phyloP scores from a whole-genome alignment of 495 filamentous ascomycete genomes.

The Echria macrotheca region DNA sequence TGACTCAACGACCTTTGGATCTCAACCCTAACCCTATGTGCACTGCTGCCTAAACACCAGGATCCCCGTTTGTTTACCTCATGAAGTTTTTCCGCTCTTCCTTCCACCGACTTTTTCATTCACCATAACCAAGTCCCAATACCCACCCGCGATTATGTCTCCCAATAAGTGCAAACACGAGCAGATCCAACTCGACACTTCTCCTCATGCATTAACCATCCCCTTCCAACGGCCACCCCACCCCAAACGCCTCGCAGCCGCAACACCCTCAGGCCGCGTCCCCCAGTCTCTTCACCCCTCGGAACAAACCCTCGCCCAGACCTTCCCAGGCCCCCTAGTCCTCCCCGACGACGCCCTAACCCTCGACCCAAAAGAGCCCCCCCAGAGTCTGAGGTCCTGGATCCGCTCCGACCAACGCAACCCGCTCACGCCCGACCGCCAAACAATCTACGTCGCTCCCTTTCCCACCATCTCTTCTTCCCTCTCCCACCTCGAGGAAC shows the following conservation, averaged over 20 bases:
- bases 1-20: too few species aligned
- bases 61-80: too few species aligned
- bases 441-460: constrained; percentile 50
- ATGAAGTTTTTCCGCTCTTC: too few species aligned
- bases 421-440: constrained; percentile 39
- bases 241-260: constrained; percentile 16
- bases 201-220: constrained; percentile 24
- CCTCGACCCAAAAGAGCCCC: constrained; percentile 46
- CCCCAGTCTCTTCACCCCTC: not conserved
- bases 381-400: constrained; percentile 57
- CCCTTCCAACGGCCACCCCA: constrained; percentile 21
- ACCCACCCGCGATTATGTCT: too few species aligned
- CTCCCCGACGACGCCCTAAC: constrained; percentile 57
- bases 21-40: too few species aligned
- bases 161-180: constrained; percentile 20
- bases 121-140: too few species aligned
- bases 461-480: constrained; percentile 34
- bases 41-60: too few species aligned
- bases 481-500: constrained; percentile 33
- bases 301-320: constrained; percentile 3
- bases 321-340: constrained; percentile 57
- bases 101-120: too few species aligned
- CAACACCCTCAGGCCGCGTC: constrained; percentile 1
- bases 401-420: constrained; percentile 47
- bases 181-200: constrained; percentile 27